Conservation (phyloP, 108 stramenopile genomes). For the Nitzschia sp. region DNA sequence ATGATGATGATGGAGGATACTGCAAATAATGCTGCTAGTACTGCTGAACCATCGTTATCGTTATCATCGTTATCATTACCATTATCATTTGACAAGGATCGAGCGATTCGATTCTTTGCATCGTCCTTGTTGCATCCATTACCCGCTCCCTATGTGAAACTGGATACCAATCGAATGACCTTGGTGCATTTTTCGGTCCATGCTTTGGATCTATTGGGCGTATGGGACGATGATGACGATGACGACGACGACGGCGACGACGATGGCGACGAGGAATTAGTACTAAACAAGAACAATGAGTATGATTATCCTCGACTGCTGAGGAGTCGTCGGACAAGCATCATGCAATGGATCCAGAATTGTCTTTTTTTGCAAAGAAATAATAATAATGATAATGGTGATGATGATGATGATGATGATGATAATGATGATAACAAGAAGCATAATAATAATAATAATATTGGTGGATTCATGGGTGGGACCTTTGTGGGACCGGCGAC, state of each 20-base stretch:
- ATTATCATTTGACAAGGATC: constrained; percentile 48
- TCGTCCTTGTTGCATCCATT: constrained; percentile 53
- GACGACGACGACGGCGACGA: too few relatives aligned
- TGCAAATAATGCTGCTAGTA: constrained; percentile 26
- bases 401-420: constrained; percentile 55
- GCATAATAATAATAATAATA: constrained; percentile 9
- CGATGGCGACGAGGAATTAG: too few relatives aligned
- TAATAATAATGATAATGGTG: too few relatives aligned
- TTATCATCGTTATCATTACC: constrained; percentile 19
- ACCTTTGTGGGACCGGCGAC: neutral
- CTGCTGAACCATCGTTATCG: constrained; percentile 6
- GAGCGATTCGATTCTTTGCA: constrained; percentile 63
- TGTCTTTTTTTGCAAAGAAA: constrained; percentile 14
- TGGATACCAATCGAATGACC: constrained; percentile 80
- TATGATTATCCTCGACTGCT: constrained; percentile 27
- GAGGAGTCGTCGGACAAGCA: constrained; percentile 33
- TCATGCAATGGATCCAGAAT: constrained; percentile 69
- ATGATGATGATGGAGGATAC: constrained; percentile 24
- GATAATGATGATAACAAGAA: constrained; percentile 58
- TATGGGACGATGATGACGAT: constrained; percentile 32
- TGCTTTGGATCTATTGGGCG: constrained; percentile 60
- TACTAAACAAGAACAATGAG: neutral
- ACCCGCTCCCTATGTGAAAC: constrained; percentile 46
- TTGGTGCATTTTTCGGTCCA: constrained; percentile 75
- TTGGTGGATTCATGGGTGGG: constrained; percentile 1